phyloP scores from a whole-genome alignment of 2,329 filamentous ascomycete genomes.

The Fusarium abutilonis region DNA sequence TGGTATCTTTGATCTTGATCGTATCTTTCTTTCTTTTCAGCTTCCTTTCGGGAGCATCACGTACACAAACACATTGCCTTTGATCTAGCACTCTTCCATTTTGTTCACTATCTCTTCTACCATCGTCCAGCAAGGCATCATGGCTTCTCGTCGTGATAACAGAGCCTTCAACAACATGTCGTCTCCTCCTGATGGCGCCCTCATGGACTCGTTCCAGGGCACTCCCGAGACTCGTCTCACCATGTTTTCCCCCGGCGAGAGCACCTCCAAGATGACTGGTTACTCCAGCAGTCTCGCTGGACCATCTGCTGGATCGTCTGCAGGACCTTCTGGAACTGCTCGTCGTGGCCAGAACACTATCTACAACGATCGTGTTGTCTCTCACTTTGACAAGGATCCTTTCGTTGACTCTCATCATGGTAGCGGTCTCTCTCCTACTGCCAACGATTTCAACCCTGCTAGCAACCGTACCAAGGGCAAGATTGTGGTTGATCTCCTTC shows the following conservation, averaged over 20 bases:
- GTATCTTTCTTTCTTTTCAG: slow-evolving; percentile 23
- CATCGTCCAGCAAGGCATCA: slow-evolving; percentile 34
- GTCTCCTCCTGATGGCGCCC: slow-evolving; percentile 62
- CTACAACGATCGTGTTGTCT: slow-evolving; percentile 37
- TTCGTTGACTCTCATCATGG: slow-evolving; percentile 57
- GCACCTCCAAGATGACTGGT: slow-evolving; percentile 51
- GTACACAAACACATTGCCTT: slow-evolving; percentile 12
- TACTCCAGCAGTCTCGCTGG: slow-evolving; percentile 45
- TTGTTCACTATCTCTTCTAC: slow-evolving; percentile 21
- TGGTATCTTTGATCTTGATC: slow-evolving; percentile 31
- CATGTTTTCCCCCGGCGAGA: slow-evolving; percentile 69
- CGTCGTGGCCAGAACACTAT: slow-evolving; percentile 42
- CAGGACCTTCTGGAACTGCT: slow-evolving; percentile 30
- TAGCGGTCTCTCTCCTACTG: slow-evolving; percentile 69
- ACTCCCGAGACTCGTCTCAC: slow-evolving; percentile 73
- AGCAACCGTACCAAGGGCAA: slow-evolving; percentile 19
- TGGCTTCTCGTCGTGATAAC: slow-evolving; percentile 56
- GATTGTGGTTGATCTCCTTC: background rate
- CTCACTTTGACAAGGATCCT: slow-evolving; percentile 60
- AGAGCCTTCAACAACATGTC: slow-evolving; percentile 57
- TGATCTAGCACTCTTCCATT: slow-evolving; percentile 27
- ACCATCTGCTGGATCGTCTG: slow-evolving; percentile 40
- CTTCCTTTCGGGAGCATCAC: slow-evolving; percentile 17
- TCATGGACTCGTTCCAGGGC: slow-evolving; percentile 66
- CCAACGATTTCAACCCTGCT: slow-evolving; percentile 67